Percentiles rank a stretch among this genome's conserved stretches.
phyloP scores from a whole-genome alignment of 306 rosid genomes.

The Gastrolobium villosum region DNA sequence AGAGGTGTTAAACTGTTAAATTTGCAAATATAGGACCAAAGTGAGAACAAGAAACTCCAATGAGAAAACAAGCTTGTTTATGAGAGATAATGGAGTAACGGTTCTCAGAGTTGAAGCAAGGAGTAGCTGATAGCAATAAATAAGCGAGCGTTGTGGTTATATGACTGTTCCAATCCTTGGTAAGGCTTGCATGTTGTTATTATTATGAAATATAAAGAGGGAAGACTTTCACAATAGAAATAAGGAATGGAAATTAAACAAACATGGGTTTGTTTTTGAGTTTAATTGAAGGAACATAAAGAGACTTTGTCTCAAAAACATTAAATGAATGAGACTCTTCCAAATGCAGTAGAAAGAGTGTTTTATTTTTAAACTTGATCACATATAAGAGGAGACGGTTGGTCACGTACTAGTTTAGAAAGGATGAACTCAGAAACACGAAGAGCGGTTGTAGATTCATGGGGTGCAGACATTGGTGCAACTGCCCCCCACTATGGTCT shows the following conservation, averaged over 20 bases:
- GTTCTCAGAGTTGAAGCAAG: conserved; percentile 55
- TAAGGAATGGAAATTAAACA: conserved; percentile 30
- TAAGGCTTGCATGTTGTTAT: conserved; percentile 37
- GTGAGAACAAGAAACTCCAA: conserved; percentile 31
- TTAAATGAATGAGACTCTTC: conserved; percentile 37
- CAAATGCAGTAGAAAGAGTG: conserved; percentile 50
- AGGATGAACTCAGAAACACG: conserved; percentile 23
- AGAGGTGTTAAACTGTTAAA: conserved; percentile 5
- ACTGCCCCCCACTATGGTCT: conserved; percentile 48
- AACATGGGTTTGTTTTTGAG: conserved; percentile 19
- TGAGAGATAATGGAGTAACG: conserved; percentile 49
- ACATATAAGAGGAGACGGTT: conserved; percentile 43
- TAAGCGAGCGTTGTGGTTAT: conserved; percentile 57
- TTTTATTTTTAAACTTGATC: conserved; percentile 42
- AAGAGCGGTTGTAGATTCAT: conserved; percentile 60
- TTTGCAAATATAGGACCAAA: conserved; percentile 5
- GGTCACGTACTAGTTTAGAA: conserved; percentile 33
- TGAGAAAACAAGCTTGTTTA: conserved; percentile 14
- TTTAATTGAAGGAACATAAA: conserved; percentile 53
- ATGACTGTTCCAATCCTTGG: conserved; percentile 33
- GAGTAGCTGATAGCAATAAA: conserved; percentile 67
- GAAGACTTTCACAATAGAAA: conserved; percentile 37
- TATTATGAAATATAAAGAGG: conserved; percentile 26
- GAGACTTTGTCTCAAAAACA: conserved; percentile 38
- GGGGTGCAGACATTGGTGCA: conserved; percentile 47